Base-by-base conservation (phyloP, 768 basidiomycete species). In the Hygrophoropsis aurantiaca region DNA sequence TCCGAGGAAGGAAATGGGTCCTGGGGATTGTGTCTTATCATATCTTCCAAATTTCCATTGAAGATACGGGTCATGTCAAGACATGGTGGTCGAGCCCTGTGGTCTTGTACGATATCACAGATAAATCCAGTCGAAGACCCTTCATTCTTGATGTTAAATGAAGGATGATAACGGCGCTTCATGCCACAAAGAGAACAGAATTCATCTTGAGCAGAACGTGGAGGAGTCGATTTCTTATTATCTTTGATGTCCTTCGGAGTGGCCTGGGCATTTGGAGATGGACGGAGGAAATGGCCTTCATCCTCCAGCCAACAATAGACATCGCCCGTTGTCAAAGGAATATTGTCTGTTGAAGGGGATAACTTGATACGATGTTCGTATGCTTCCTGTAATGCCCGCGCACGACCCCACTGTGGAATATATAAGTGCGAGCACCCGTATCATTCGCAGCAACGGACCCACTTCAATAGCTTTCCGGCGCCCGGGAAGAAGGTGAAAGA, bases 401-500 rank as follows among this genome's bases (percentile, higher is more conserved):
- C 74, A 5, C 77, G 69, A 13, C 59, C 68, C 75, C 74, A 74
- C 77, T 79, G 41, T 42, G 58, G 32, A 55, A 42, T 19, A 50
- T 7, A 19, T 24, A 13, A 21, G 9, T 30, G 27, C 27, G 27
- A 30, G 15, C 37, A 20, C 15, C 13, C 35, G 11, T 34, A 25
- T 19, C 9, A 44, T 37, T n/a, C 30, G 20, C n/a, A 24, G 23
- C 15, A 10, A 5, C 21, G 2, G 33, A 55, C 72, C 30, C 24
- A 76, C 76, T 65, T 78, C 77, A 3, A 79, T 66, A 1, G 76
- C 74, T 53, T 78, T 78, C 35, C 73, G 67, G 34, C 73, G 71
- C 25, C 76, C 76, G 38, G 64, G 63, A 4, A 70, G 57, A 18
- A 78, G 58, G 11, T 55, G 54, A 5, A 62, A 57, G 5, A 75